A percentile compares a stretch with the other conserved stretches of the same genome.
Evolutionary conservation across 1,284 basidiomycete species (phyloP).

Genomic region (Trichosporon coremiiforme): DNA sequence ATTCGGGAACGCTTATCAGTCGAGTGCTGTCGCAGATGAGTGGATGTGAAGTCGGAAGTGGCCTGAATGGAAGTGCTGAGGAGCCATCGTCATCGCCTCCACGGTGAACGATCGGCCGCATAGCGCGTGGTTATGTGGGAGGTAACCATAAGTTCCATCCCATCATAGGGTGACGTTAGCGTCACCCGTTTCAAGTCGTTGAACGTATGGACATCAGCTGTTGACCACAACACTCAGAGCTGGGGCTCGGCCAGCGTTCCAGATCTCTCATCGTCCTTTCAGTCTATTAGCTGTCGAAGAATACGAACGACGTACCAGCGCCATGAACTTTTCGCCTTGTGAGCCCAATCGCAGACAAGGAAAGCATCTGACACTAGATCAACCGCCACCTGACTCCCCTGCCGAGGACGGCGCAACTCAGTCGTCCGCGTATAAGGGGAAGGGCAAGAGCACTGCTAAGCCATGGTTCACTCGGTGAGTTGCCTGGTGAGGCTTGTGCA

Average conservation of each 20-base stretch:
- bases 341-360: constrained; percentile 18
- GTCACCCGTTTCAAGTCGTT: neutral
- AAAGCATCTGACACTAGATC: constrained; percentile 39
- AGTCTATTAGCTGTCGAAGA: neutral
- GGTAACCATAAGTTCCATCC: neutral
- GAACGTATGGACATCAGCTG: neutral
- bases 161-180: neutral
- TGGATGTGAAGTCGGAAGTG: neutral
- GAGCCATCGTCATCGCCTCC: constrained; percentile 22
- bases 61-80: neutral
- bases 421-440: constrained; percentile 25
- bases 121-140: constrained; percentile 12
- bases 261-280: neutral
- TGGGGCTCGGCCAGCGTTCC: neutral
- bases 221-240: constrained; percentile 10
- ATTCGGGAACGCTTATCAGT: neutral
- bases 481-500: neutral
- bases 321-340: constrained; percentile 43
- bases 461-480: constrained; percentile 65
- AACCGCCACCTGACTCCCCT: constrained; percentile 55
- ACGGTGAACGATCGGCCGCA: neutral
- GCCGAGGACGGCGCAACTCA: constrained; percentile 40
- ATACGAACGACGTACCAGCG: neutral
- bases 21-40: neutral
- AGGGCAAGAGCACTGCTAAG: constrained; percentile 54